These are phyloP conservation scores for Cladobotryum mycophilum DNA, from an alignment of 2,329 filamentous ascomycete genomes.

Conservation along the genomic window DNA sequence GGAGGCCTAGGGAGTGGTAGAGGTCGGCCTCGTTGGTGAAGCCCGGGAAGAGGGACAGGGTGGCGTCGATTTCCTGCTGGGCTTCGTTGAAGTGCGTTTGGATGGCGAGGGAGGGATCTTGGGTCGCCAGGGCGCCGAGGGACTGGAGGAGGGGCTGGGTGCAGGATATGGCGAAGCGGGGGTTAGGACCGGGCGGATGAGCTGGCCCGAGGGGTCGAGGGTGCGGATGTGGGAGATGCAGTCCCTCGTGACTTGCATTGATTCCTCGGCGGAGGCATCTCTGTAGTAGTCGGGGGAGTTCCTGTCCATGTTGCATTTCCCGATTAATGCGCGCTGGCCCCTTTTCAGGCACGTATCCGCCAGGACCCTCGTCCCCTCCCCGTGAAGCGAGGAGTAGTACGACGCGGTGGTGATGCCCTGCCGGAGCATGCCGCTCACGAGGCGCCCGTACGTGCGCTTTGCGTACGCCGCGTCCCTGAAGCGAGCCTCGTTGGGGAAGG, in stretches of 20 bases:
- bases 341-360: conserved; percentile 46
- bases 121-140: conserved; percentile 46
- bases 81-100: conserved; percentile 66
- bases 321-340: conserved; percentile 54
- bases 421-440: conserved; percentile 51
- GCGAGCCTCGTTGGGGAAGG: conserved; percentile 57
- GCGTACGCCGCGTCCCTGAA: conserved; percentile 52
- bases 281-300: conserved; percentile 48
- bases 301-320: conserved; percentile 58
- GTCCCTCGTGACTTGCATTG: conserved; percentile 41
- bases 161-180: conserved; percentile 57
- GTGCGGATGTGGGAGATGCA: conserved; percentile 42
- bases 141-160: conserved; percentile 46
- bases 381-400: conserved; percentile 54
- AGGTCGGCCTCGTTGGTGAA: conserved; percentile 54
- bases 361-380: conserved; percentile 49
- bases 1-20: conserved; percentile 49
- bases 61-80: conserved; percentile 51
- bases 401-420: conserved; percentile 58
- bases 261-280: conserved; percentile 40
- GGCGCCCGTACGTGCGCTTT: conserved; percentile 40
- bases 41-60: conserved; percentile 47
- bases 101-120: conserved; percentile 46
- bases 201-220: conserved; percentile 36
- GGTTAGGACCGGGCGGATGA: conserved; percentile 48